These are phyloP conservation scores for Elasticomyces elasticus DNA, from an alignment of 495 filamentous ascomycete species.

Conservation along the genomic window DNA sequence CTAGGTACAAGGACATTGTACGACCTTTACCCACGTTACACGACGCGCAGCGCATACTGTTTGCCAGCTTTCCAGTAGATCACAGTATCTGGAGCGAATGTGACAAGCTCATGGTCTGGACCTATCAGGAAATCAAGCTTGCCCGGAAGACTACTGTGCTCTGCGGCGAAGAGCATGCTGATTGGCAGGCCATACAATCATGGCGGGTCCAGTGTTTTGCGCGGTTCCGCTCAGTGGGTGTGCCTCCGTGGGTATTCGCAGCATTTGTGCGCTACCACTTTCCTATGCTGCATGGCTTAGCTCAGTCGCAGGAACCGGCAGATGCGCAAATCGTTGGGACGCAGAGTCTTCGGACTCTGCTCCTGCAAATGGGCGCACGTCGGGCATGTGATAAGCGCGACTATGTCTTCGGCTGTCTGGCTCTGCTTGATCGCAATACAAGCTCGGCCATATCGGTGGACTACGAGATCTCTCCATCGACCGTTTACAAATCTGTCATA, in stretches of 20 bases:
- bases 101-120: not conserved
- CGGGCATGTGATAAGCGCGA: not conserved
- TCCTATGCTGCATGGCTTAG: not conserved
- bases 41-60: not conserved
- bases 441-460: not conserved
- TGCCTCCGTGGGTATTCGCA: not conserved
- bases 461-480: not conserved
- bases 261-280: not conserved
- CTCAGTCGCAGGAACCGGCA: not conserved
- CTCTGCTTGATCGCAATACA: not conserved
- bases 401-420: not conserved
- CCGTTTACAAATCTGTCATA: not conserved
- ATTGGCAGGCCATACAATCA: not conserved
- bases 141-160: not conserved
- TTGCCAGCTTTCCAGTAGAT: not conserved
- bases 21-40: too few relatives aligned
- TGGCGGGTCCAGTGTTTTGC: not conserved
- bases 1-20: too few relatives aligned
- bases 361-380: not conserved
- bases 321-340: too few relatives aligned
- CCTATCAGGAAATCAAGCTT: not conserved
- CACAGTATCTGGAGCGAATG: not conserved
- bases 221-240: not conserved
- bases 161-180: not conserved
- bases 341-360: too few relatives aligned